Conservation (phyloP, 257 asterid genomes). For the Misopates orontium region DNA sequence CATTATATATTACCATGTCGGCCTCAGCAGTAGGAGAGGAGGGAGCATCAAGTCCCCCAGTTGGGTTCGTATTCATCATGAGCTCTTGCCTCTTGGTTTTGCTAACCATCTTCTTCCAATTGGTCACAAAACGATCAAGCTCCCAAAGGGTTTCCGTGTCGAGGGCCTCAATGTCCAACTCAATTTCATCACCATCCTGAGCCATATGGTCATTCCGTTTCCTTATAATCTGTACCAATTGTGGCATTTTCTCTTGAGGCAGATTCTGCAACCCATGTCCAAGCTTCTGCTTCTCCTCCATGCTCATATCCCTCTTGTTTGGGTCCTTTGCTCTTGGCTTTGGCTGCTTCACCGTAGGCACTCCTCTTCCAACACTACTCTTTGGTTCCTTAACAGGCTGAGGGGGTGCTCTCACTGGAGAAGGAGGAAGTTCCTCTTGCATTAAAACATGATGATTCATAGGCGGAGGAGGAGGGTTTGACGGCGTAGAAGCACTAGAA, state of each 20-base stretch:
- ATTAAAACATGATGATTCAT: conserved; percentile 26
- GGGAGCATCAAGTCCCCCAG: conserved; percentile 42
- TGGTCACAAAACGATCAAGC: conserved; percentile 90
- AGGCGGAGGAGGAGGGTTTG: conserved; percentile 36
- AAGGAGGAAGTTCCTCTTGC: conserved; percentile 44
- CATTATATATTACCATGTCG: conserved; percentile 50
- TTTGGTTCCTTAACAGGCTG: conserved; percentile 41
- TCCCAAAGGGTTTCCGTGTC: conserved; percentile 97
- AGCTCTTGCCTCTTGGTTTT: conserved; percentile 83
- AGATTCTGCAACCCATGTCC: conserved; percentile 86
- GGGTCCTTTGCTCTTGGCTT: conserved; percentile 94
- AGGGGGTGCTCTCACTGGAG: conserved; percentile 61
- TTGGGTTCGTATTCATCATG: conserved; percentile 45
- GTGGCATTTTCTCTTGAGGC: conserved; percentile 98
- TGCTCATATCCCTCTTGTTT: conserved; percentile 83
- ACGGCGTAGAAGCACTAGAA: conserved; percentile 69
- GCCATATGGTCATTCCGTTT: conserved; percentile 87
- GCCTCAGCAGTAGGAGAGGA: conserved; percentile 46
- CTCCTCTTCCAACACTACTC: conserved; percentile 29
- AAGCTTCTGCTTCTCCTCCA: conserved; percentile 95
- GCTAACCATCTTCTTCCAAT: conserved; percentile 96
- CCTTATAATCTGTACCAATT: conserved; percentile 73
- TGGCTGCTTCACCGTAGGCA: conserved; percentile 63
- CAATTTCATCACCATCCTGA: conserved; percentile 96
- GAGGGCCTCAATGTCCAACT: conserved; percentile 93